phyloP scores from a whole-genome alignment of 495 filamentous ascomycete genomes.

The Tuber indicum region DNA sequence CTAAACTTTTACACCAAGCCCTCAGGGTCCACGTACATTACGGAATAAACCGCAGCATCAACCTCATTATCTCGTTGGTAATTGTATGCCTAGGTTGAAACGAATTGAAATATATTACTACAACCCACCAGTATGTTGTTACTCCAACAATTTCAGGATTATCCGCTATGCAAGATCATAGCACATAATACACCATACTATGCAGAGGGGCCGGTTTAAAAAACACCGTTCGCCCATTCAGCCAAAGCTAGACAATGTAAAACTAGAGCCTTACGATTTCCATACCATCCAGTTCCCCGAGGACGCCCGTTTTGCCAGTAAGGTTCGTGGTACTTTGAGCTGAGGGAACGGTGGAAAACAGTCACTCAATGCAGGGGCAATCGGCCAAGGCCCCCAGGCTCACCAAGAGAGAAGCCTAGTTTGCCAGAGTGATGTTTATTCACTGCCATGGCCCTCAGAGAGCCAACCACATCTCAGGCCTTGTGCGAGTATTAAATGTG shows the following conservation, averaged over 20 bases:
- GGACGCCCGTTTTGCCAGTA: not conserved
- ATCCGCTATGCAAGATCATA: not conserved
- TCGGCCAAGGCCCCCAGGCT: not conserved
- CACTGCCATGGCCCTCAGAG: not conserved
- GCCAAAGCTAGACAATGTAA: not conserved
- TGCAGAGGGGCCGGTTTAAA: not conserved
- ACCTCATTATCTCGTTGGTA: not conserved
- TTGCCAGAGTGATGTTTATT: not conserved
- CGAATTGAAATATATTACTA: not conserved
- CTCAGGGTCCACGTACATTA: not conserved
- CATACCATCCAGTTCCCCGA: not conserved
- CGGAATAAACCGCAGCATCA: not conserved
- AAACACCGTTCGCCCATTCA: not conserved
- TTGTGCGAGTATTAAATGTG: not conserved
- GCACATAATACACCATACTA: not conserved
- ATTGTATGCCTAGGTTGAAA: not conserved
- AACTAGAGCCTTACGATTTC: not conserved
- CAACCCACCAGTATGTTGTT: not conserved
- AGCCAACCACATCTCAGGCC: not conserved
- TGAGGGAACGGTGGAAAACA: not conserved
- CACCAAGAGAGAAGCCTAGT: not conserved
- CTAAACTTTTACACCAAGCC: not conserved
- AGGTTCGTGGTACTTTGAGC: not conserved
- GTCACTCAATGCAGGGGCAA: not conserved
- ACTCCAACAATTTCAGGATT: not conserved